phyloP scores from a whole-genome alignment of 2,329 filamentous ascomycete species.

The Colletotrichum liaoningense region DNA sequence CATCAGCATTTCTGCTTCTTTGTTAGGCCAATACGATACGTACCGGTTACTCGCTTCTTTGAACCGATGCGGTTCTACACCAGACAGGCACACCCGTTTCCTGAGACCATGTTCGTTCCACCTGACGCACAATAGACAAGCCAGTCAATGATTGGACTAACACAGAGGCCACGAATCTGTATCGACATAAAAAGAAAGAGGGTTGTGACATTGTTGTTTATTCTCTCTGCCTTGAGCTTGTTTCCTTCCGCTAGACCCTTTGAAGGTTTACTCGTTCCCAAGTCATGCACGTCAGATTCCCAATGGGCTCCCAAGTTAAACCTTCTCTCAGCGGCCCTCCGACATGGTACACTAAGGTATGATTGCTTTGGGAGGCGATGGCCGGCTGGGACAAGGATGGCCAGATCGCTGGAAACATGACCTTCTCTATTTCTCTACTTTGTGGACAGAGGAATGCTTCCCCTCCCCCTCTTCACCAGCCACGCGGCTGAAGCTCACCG shows the following conservation, averaged over 20 bases:
- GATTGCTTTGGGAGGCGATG: not conserved
- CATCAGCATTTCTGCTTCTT: constrained; percentile 28
- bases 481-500: not conserved
- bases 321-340: not conserved
- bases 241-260: constrained; percentile 2
- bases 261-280: not conserved
- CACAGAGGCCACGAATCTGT: constrained; percentile 25
- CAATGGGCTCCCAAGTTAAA: not conserved
- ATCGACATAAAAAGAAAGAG: constrained; percentile 15
- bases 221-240: constrained; percentile 27
- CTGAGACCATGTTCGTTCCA: not conserved
- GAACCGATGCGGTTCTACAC: not conserved
- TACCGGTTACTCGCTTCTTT: not conserved
- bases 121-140: not conserved
- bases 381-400: not conserved
- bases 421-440: not conserved
- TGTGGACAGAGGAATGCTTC: not conserved
- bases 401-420: not conserved
- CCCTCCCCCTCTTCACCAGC: not conserved
- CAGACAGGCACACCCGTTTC: not conserved
- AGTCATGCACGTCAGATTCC: constrained; percentile 16
- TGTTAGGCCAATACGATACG: not conserved
- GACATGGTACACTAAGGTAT: not conserved
- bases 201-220: not conserved
- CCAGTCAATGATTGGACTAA: not conserved